phyloP scores from a whole-genome alignment of 179 eudicot genomes.

The Heliamphora ciliata region DNA sequence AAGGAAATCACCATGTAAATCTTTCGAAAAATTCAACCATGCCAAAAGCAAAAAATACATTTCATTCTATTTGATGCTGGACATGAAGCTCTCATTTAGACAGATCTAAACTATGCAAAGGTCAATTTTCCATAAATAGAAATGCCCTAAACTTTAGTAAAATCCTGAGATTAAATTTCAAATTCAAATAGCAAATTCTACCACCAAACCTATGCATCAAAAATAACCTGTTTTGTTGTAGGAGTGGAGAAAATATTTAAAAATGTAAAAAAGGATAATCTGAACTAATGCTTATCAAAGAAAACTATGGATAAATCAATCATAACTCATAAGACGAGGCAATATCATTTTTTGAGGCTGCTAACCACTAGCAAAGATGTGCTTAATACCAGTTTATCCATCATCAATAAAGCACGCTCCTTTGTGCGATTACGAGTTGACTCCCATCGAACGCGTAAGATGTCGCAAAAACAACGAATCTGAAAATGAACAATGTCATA shows the following conservation, averaged over 20 bases:
- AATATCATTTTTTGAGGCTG: neutral
- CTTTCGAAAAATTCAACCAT: too few species aligned
- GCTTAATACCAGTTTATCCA: slow-evolving; percentile 67
- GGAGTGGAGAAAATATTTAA: neutral
- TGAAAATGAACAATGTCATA: slow-evolving; percentile 22
- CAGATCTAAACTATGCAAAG: too few species aligned
- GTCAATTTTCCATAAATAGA: too few species aligned
- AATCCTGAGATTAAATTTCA: too few species aligned
- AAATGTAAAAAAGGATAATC: neutral
- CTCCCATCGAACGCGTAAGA: slow-evolving; percentile 89
- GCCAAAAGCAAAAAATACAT: too few species aligned
- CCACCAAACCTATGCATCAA: slow-evolving; percentile 1
- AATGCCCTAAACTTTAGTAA: too few species aligned
- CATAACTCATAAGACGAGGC: neutral
- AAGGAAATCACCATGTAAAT: too few species aligned
- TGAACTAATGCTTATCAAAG: neutral
- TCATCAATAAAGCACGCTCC: slow-evolving; percentile 88
- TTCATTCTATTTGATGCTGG: too few species aligned
- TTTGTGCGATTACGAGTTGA: slow-evolving; percentile 85
- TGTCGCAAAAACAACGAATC: slow-evolving; percentile 59
- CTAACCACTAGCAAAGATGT: slow-evolving; percentile 14
- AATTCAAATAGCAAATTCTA: too few species aligned
- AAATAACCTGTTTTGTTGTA: neutral
- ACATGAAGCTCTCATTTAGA: too few species aligned
- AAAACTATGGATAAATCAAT: neutral